A percentile compares a stretch with the other conserved stretches of the same genome.
Conservation (phyloP, 306 rosid species). For the Potentilla sterilis region DNA sequence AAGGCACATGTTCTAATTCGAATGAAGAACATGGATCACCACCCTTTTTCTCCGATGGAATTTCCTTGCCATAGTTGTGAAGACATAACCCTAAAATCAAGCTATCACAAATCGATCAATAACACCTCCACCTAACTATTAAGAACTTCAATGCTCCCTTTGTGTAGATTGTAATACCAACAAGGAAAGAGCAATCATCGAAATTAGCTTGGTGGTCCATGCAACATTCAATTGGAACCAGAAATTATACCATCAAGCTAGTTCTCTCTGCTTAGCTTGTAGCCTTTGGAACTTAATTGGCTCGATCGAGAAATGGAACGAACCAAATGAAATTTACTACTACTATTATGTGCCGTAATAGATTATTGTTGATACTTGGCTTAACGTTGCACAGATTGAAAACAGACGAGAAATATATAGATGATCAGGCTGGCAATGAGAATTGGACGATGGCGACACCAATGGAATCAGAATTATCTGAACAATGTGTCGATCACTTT, state of each 20-base stretch:
- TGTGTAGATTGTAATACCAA: not conserved
- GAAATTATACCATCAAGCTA: not conserved
- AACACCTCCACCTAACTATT: not conserved
- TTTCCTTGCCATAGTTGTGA: conserved; percentile 2
- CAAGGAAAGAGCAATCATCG: not conserved
- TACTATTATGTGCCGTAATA: no score
- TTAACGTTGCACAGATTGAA: not conserved
- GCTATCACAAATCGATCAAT: not conserved
- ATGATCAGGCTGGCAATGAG: not conserved
- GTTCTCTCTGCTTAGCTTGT: not conserved
- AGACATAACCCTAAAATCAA: not conserved
- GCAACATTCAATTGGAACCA: not conserved
- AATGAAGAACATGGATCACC: not conserved
- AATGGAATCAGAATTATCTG: not conserved
- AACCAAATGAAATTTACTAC: not conserved
- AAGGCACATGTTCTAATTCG: not conserved
- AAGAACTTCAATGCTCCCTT: not conserved
- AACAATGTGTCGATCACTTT: conserved; percentile 2
- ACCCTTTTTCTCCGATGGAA: not conserved
- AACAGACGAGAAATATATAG: not conserved
- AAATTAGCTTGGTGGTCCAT: conserved; percentile 26
- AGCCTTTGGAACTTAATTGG: not conserved
- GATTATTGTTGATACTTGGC: not conserved
- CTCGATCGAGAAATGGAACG: not conserved
- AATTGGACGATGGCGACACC: not conserved